phyloP scores from a whole-genome alignment of 139 green algal genomes.

The Chlamydomonas asymmetrica region DNA sequence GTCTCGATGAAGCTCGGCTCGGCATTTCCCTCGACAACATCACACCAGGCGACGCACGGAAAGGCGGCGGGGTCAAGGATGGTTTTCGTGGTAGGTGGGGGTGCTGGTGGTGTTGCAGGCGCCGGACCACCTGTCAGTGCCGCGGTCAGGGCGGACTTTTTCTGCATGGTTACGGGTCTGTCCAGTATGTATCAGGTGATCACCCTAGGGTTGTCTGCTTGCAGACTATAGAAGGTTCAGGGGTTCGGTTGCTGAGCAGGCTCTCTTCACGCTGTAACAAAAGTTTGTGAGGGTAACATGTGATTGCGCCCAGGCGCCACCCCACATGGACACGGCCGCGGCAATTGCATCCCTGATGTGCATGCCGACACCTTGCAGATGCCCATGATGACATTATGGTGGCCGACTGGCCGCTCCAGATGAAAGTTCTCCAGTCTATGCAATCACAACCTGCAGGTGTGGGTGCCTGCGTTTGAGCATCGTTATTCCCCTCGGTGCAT shows the following conservation, averaged over 20 bases:
- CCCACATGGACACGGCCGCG: not conserved
- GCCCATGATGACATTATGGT: not conserved
- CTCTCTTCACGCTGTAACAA: not conserved
- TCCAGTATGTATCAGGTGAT: not conserved
- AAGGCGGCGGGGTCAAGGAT: slow-evolving; percentile 35
- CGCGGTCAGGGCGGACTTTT: slow-evolving; percentile 31
- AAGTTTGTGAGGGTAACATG: not conserved
- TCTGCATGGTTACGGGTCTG: not conserved
- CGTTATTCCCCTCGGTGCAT: too few relatives aligned
- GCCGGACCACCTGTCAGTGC: slow-evolving; percentile 27
- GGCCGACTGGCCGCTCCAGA: too few relatives aligned
- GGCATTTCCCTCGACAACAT: slow-evolving; percentile 20
- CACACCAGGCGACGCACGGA: slow-evolving; percentile 40
- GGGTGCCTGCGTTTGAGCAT: too few relatives aligned
- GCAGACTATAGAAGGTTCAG: not conserved
- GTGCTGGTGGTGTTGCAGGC: slow-evolving; percentile 4
- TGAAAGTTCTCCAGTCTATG: too few relatives aligned
- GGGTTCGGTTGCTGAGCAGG: not conserved
- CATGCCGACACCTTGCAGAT: not conserved
- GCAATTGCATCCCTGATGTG: not conserved
- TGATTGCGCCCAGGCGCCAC: not conserved
- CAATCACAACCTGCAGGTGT: too few relatives aligned
- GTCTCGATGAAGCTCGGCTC: not conserved
- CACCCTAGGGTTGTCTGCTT: not conserved
- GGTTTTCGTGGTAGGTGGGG: not conserved